These are phyloP conservation scores for Trifolium dubium DNA, from an alignment of 306 rosid species.

Conservation along the genomic window DNA sequence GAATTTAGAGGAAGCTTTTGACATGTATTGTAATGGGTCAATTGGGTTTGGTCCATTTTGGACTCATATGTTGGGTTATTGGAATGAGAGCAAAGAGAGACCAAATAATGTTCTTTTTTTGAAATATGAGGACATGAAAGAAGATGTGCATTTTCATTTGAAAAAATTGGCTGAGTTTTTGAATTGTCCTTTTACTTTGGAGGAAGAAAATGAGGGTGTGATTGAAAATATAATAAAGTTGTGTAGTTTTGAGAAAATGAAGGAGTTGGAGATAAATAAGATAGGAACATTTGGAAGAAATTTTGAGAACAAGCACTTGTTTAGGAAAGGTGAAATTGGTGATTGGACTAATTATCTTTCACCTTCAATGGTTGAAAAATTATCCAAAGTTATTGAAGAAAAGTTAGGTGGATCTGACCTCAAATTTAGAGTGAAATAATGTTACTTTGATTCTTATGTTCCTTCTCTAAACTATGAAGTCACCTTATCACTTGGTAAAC, in stretches of 20 bases:
- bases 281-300: constrained; percentile 41
- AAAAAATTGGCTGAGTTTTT: constrained; percentile 57
- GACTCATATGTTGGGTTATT: constrained; percentile 63
- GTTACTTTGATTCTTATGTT: not conserved
- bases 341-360: constrained; percentile 56
- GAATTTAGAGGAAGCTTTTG: constrained; percentile 50
- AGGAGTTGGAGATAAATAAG: constrained; percentile 58
- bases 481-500: not conserved
- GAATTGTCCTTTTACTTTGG: constrained; percentile 32
- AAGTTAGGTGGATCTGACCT: constrained; percentile 35
- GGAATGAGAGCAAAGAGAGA: constrained; percentile 52
- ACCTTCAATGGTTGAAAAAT: constrained; percentile 35
- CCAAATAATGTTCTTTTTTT: constrained; percentile 59
- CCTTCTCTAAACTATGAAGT: not conserved
- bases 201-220: constrained; percentile 56
- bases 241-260: constrained; percentile 55
- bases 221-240: constrained; percentile 44
- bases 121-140: constrained; percentile 62
- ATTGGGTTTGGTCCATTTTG: constrained; percentile 60
- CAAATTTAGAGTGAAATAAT: constrained; percentile 12
- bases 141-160: constrained; percentile 37
- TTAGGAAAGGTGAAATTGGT: constrained; percentile 60
- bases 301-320: constrained; percentile 47
- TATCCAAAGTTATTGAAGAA: constrained; percentile 24
- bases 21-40: constrained; percentile 50